Conservation (phyloP, 2,329 filamentous ascomycete genomes). For the Nannizziopsis arthrosporioides region DNA sequence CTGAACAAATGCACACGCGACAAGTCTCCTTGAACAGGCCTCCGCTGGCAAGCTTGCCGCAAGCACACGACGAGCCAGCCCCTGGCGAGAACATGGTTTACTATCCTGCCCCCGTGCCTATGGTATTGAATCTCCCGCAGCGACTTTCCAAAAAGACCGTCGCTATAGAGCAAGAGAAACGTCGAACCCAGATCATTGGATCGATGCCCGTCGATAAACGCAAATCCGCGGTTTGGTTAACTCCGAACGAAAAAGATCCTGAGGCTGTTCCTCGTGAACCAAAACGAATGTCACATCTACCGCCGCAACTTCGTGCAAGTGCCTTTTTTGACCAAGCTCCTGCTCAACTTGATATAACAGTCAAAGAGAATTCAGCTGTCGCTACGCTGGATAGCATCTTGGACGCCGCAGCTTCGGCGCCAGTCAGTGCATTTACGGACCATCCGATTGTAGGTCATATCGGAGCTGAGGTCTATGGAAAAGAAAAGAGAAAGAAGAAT, state of each 20-base stretch:
- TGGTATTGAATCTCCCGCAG: conserved; percentile 83
- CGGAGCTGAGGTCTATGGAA: conserved; percentile 64
- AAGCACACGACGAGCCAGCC: conserved; percentile 30
- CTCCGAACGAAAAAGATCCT: conserved; percentile 19
- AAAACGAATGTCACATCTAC: conserved; percentile 42
- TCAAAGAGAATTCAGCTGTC: conserved; percentile 68
- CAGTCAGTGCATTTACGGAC: conserved; percentile 83
- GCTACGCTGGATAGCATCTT: conserved; percentile 83
- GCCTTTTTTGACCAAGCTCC: conserved; percentile 71
- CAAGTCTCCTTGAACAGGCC: conserved; percentile 28
- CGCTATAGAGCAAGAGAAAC: conserved; percentile 51
- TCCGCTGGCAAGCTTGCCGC: conserved; percentile 30
- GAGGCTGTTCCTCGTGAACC: conserved; percentile 6
- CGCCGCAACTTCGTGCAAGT: conserved; percentile 78
- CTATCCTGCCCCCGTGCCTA: conserved; percentile 88
- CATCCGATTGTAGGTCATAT: conserved; percentile 69
- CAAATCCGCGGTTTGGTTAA: conserved; percentile 41
- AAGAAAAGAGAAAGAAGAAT: conserved; percentile 21
- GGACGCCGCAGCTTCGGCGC: conserved; percentile 75
- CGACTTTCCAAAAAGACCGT: conserved; percentile 67
- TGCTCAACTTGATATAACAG: conserved; percentile 42
- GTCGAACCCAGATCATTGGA: conserved; percentile 61
- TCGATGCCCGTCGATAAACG: conserved; percentile 46
- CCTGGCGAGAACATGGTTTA: conserved; percentile 76
- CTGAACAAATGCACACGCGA: conserved; percentile 20